phyloP scores from a whole-genome alignment of 768 basidiomycete species.

The Leccinum broughii region DNA sequence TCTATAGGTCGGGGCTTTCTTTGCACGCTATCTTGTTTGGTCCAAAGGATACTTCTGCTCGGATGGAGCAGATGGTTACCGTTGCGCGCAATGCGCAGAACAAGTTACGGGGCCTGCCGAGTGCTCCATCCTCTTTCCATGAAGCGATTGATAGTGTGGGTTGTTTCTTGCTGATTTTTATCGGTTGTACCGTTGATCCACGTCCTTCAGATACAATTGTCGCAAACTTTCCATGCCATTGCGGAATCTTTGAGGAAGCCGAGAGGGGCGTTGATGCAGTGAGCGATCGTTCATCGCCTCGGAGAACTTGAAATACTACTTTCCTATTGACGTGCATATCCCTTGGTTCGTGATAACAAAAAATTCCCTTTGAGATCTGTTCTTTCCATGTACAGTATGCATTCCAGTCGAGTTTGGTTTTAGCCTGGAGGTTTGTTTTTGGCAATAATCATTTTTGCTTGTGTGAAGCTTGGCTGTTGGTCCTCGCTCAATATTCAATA shows the following conservation, averaged over 20 bases:
- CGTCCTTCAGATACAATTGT: constrained; percentile 44
- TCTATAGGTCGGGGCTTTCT: constrained; percentile 50
- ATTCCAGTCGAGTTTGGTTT: too few species aligned
- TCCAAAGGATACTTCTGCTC: constrained; percentile 12
- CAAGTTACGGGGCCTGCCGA: constrained; percentile 22
- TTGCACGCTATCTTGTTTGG: constrained; percentile 63
- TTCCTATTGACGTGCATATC: not conserved
- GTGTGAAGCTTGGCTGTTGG: too few species aligned
- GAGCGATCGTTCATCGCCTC: not conserved
- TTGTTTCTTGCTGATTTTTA: not conserved
- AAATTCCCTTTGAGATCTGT: too few species aligned
- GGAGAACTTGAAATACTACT: not conserved
- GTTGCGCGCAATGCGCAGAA: constrained; percentile 50
- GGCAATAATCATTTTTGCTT: too few species aligned
- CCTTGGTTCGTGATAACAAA: too few species aligned
- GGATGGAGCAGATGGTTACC: constrained; percentile 46
- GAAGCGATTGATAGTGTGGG: constrained; percentile 52
- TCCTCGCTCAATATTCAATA: too few species aligned
- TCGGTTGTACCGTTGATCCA: not conserved
- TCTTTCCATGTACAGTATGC: too few species aligned
- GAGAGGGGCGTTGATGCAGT: constrained; percentile 45
- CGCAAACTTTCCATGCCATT: constrained; percentile 55
- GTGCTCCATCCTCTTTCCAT: constrained; percentile 43
- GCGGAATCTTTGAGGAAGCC: constrained; percentile 57
- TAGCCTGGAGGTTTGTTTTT: too few species aligned